Evolutionary conservation across 805 yeast species (phyloP).

Genomic region (Kregervanrija delftensis): DNA sequence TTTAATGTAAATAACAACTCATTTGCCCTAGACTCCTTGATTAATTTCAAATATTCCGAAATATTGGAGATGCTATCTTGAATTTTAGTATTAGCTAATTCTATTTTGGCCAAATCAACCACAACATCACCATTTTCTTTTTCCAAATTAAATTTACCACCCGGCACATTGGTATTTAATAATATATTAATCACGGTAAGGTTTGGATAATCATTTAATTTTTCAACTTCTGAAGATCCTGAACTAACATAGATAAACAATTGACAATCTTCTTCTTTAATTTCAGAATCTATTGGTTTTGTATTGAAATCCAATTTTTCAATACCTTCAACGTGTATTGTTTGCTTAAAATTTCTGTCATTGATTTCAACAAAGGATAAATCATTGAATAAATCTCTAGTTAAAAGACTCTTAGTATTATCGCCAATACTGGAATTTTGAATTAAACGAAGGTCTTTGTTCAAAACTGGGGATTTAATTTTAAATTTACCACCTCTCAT

Average conservation of each 20-base stretch:
- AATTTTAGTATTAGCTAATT: slow-evolving; percentile 23
- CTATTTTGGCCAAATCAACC: slow-evolving; percentile 22
- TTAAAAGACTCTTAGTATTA: slow-evolving; percentile 11
- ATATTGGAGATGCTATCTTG: slow-evolving; percentile 21
- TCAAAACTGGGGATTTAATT: slow-evolving; percentile 25
- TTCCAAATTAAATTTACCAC: not conserved
- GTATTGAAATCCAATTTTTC: slow-evolving; percentile 7
- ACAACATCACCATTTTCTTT: slow-evolving; percentile 4
- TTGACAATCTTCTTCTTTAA: slow-evolving; percentile 19
- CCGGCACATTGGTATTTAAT: not conserved
- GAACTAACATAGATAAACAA: slow-evolving; percentile 24
- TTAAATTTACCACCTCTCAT: slow-evolving; percentile 10
- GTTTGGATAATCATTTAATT: slow-evolving; percentile 22
- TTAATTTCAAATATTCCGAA: slow-evolving; percentile 19
- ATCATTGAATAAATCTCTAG: slow-evolving; percentile 22
- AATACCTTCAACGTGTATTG: slow-evolving; percentile 11
- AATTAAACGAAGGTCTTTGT: slow-evolving; percentile 21
- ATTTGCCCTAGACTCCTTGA: slow-evolving; percentile 22
- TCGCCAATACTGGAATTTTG: slow-evolving; percentile 23
- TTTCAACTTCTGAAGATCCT: slow-evolving; percentile 15
- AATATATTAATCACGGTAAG: slow-evolving; percentile 17
- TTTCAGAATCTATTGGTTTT: not conserved
- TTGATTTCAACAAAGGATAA: slow-evolving; percentile 26
- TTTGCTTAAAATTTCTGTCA: slow-evolving; percentile 6
- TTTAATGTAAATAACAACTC: slow-evolving; percentile 22